Evolutionary conservation across 192 early-diverging fungal species (phyloP).

Genomic region (Backusella luteola): DNA sequence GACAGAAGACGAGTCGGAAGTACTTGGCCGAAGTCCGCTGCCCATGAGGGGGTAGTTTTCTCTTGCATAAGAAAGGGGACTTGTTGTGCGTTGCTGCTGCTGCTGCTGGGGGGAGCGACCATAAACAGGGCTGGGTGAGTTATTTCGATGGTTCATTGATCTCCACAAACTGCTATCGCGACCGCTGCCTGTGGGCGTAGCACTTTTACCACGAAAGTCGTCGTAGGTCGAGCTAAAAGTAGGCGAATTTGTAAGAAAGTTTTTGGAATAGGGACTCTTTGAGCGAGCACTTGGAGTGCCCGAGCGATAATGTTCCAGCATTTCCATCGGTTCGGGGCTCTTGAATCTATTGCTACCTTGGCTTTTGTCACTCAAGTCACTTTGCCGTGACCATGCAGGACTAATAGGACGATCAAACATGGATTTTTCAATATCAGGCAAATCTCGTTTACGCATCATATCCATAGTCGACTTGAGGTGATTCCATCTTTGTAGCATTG

Average conservation of each 20-base stretch:
- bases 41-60: not conserved
- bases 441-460: conserved; percentile 25
- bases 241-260: not conserved
- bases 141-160: conserved; percentile 2
- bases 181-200: conserved; percentile 11
- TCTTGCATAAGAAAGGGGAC: conserved; percentile 12
- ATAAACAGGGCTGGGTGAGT: conserved; percentile 24
- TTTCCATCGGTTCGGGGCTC: conserved; percentile 30
- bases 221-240: conserved; percentile 16
- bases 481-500: conserved; percentile 52
- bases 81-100: conserved; percentile 12
- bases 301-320: not conserved
- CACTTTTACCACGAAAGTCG: conserved; percentile 14
- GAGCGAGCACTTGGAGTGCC: conserved; percentile 3
- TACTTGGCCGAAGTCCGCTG: conserved; percentile 14
- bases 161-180: conserved; percentile 23
- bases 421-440: conserved; percentile 31
- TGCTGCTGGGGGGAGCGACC: not conserved
- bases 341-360: conserved; percentile 8
- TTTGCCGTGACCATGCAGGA: conserved; percentile 36
- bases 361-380: conserved; percentile 28
- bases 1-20: conserved; percentile 17
- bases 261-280: conserved; percentile 18
- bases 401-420: conserved; percentile 30
- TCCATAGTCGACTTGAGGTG: conserved; percentile 38